Base-by-base conservation (phyloP, 2,329 filamentous ascomycete genomes). In the Penicillium sp. region DNA sequence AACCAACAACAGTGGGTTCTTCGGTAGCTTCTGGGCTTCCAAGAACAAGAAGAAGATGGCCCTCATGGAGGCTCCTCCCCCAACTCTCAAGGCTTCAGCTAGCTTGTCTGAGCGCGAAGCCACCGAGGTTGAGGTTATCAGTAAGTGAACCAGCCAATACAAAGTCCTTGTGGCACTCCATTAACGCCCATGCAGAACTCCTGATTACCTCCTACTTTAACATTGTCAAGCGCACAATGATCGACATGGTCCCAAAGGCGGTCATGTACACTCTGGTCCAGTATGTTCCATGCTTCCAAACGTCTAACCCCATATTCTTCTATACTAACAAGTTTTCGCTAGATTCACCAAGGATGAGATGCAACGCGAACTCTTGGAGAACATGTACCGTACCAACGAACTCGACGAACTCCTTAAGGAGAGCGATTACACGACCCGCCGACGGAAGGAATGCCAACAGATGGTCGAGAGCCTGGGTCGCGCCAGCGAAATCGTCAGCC, bases 11-110 rank as follows among this genome's bases (percentile, higher is more conserved):
- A 75, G 79, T 53, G 89, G 91, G 33, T 98, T 98, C 79, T 98
- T 98, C 63, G 93, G 93, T 60, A 95, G 88, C 64, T 98, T 98
- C 80, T 98, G 96, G 67, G 88, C 93, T 10, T 90, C 88, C 66
- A 98, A 97, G 81, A 98, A 97, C 76, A 98, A 97, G 83, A 98
- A 98, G 84, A 97, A 96, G 84, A 94, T 95, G 74, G 93, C 93
- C n/a, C 90, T 91, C 42, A 98, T 98, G 93, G 93, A 98, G 69
- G 78, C 93, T 13, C 93, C 93, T 34, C 93, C 93, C 55, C 82
- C 93, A 28, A 91, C 83, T 37, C 81, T 98, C 51, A 98, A 96
- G 76, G 93, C 93, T 31, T 95, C 88, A 3, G 91, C 93, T 37
- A 95, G 85, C 24, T 77, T 98, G 34, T 95, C 87, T 5, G 93